phyloP scores from a whole-genome alignment of 2,329 filamentous ascomycete species.

The Cryphonectria radicalis region DNA sequence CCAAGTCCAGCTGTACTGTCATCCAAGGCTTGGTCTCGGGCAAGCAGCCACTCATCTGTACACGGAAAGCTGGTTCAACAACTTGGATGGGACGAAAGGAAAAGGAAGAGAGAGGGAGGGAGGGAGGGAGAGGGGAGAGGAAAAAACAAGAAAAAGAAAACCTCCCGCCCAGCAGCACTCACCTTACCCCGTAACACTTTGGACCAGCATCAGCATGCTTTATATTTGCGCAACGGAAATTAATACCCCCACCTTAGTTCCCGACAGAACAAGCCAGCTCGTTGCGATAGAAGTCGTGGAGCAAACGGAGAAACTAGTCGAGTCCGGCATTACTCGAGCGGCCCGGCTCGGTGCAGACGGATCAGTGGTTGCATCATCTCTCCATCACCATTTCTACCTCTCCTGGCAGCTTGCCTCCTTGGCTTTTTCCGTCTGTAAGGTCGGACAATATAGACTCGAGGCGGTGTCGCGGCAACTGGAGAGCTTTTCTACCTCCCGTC shows the following conservation, averaged over 20 bases:
- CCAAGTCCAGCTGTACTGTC: neutral
- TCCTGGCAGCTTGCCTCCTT: slow-evolving; percentile 5
- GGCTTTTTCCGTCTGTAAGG: slow-evolving; percentile 7
- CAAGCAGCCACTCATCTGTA: neutral
- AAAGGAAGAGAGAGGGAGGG: neutral
- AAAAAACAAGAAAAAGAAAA: neutral
- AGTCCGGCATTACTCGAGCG: slow-evolving; percentile 17
- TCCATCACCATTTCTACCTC: slow-evolving; percentile 1
- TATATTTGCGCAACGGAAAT: neutral
- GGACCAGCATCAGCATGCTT: neutral
- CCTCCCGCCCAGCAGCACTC: neutral
- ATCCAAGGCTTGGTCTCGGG: neutral
- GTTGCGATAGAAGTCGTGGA: slow-evolving; percentile 6
- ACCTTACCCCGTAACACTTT: neutral
- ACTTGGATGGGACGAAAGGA: neutral
- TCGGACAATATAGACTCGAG: slow-evolving; percentile 5
- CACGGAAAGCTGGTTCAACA: neutral
- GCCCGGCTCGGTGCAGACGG: slow-evolving; percentile 17
- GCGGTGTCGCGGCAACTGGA: slow-evolving; percentile 8
- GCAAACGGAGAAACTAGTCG: slow-evolving; percentile 14
- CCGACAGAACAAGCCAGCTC: slow-evolving; percentile 4
- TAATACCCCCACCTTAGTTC: slow-evolving; percentile 4
- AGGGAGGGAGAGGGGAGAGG: neutral
- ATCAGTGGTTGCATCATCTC: slow-evolving; percentile 21
- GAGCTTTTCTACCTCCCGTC: slow-evolving; percentile 7